Evolutionary conservation across 1,284 basidiomycete genomes (phyloP).

Genomic region (Tilletia indica): DNA sequence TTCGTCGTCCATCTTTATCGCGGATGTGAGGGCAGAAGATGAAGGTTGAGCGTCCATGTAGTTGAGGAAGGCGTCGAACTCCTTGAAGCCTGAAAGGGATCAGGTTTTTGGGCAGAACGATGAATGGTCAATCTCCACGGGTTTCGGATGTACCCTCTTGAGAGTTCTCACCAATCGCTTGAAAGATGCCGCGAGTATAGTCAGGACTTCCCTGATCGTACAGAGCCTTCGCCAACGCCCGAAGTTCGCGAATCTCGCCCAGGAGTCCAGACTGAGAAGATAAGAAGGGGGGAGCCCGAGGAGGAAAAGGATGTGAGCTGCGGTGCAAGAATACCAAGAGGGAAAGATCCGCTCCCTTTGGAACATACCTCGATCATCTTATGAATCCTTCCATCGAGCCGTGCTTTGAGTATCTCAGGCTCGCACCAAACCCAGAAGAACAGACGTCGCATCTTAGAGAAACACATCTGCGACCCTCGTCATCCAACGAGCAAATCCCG

Average conservation of each 20-base stretch:
- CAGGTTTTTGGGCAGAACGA: not conserved
- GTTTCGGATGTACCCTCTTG: no score
- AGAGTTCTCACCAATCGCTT: constrained; percentile 75
- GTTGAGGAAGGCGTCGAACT: constrained; percentile 72
- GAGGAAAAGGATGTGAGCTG: no score
- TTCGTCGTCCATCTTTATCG: not conserved
- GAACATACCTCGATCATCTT: constrained; percentile 76
- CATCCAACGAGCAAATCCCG: not conserved
- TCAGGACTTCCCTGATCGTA: constrained; percentile 54
- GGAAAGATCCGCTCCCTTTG: not conserved
- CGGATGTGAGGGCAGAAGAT: not conserved
- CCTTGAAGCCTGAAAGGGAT: constrained; percentile 72
- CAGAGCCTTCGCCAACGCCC: constrained; percentile 56
- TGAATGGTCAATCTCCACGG: no score
- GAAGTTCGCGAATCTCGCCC: constrained; percentile 70
- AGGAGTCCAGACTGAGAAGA: constrained; percentile 71
- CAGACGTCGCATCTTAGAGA: constrained; percentile 64
- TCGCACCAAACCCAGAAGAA: constrained; percentile 90
- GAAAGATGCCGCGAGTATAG: constrained; percentile 82
- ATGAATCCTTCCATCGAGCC: constrained; percentile 79
- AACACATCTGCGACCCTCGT: not conserved
- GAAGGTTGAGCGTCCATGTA: constrained; percentile 21
- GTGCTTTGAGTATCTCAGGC: constrained; percentile 65
- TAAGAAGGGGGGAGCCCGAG: not conserved
- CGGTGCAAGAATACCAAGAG: not conserved